Conservation (phyloP, 345 rosid genomes). For the Erodium maritimum region DNA sequence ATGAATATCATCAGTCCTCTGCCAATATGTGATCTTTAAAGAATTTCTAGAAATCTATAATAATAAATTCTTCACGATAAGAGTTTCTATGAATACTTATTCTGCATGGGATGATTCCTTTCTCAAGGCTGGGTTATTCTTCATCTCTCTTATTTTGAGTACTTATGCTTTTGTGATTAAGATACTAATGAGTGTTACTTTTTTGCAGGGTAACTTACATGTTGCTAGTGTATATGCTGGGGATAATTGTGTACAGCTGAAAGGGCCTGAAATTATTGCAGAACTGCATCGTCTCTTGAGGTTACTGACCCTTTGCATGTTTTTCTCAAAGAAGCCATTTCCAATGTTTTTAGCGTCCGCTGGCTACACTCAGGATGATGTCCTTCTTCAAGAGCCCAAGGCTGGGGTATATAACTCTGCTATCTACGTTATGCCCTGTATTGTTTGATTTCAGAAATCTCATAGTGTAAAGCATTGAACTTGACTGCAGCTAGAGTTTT, state of each 20-base stretch:
- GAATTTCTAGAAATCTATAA: background rate
- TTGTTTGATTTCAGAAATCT: background rate
- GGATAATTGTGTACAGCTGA: slow-evolving; percentile 41
- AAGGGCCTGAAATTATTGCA: slow-evolving; percentile 50
- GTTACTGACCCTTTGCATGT: slow-evolving; percentile 70
- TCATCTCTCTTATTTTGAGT: background rate
- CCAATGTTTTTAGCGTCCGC: slow-evolving; percentile 72
- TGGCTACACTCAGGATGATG: slow-evolving; percentile 62
- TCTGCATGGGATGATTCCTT: no score
- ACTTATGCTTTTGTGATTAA: background rate
- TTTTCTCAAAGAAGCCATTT: slow-evolving; percentile 90
- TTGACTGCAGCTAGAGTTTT: background rate
- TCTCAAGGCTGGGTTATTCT: no score
- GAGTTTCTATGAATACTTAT: background rate
- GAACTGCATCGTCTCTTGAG: slow-evolving; percentile 55
- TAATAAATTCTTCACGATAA: no score
- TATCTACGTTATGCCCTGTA: background rate
- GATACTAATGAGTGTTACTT: background rate
- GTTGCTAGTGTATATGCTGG: slow-evolving; percentile 85
- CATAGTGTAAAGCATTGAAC: background rate
- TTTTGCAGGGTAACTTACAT: slow-evolving; percentile 57
- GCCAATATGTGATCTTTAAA: background rate
- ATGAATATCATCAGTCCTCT: background rate
- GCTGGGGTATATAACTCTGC: slow-evolving; percentile 58
- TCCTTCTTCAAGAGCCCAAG: slow-evolving; percentile 87